phyloP scores from a whole-genome alignment of 2,329 filamentous ascomycete genomes.

The Coniochaeta sp. region DNA sequence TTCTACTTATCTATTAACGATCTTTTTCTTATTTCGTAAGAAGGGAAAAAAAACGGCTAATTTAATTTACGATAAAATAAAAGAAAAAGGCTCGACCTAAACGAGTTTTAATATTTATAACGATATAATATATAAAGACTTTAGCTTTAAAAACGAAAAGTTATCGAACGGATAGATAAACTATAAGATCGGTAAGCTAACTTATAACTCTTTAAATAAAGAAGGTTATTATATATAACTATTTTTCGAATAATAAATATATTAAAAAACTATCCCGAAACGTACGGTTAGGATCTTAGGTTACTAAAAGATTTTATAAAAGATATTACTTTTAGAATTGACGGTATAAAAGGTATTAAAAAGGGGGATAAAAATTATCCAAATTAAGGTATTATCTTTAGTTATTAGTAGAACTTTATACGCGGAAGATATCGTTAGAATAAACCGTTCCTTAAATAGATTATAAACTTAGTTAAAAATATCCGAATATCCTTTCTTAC shows the following conservation, averaged over 20 bases:
- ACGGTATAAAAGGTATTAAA: background rate
- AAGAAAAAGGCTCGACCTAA: background rate
- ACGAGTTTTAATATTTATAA: background rate
- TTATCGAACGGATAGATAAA: background rate
- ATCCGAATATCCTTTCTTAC: background rate
- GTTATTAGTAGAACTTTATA: background rate
- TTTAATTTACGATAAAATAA: background rate
- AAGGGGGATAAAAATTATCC: background rate
- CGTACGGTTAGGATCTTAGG: constrained; percentile 4
- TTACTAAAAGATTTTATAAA: constrained; percentile 5
- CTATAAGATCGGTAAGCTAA: background rate
- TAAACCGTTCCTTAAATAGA: background rate
- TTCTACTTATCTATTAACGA: background rate
- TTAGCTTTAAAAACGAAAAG: background rate
- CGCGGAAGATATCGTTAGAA: background rate
- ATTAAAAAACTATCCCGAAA: constrained; percentile 4
- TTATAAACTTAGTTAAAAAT: background rate
- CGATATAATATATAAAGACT: background rate
- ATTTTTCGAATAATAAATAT: background rate
- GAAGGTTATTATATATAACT: too few relatives aligned
- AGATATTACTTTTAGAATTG: constrained; percentile 6
- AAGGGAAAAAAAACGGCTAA: background rate
- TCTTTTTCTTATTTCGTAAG: background rate
- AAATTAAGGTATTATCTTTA: background rate
- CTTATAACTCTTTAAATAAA: background rate